A percentile compares a stretch with the other conserved stretches of the same genome.
Conservation (phyloP, 139 green algal genomes). For the Yamagishiella unicocca region DNA sequence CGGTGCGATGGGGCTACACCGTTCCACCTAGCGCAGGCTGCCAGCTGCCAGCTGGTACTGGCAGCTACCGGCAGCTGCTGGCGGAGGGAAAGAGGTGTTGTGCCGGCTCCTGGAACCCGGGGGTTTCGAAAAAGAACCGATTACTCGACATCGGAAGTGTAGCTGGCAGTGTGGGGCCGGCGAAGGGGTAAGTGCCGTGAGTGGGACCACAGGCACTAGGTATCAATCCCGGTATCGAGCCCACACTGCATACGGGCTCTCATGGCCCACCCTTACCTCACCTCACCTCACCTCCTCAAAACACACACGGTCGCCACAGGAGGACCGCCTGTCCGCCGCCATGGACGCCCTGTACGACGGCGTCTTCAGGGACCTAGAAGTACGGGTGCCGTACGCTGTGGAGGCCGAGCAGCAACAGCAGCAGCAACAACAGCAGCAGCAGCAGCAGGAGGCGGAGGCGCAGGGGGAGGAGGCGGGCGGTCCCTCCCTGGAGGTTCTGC, state of each 20-base stretch:
- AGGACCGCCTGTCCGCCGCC: slow-evolving; percentile 45
- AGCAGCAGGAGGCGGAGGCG: slow-evolving; percentile 42
- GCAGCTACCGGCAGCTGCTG: too few species aligned
- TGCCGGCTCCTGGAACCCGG: too few species aligned
- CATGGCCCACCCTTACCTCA: neutral
- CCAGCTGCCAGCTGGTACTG: too few species aligned
- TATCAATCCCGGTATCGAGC: too few species aligned
- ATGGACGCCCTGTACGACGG: slow-evolving; percentile 70
- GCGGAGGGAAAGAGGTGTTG: too few species aligned
- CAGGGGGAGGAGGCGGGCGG: slow-evolving; percentile 44
- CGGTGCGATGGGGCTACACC: too few species aligned
- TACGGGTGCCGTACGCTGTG: slow-evolving; percentile 24
- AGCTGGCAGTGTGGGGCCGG: neutral
- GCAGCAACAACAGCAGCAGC: neutral
- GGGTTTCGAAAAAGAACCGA: too few species aligned
- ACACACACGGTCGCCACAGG: slow-evolving; percentile 42
- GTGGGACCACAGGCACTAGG: too few species aligned
- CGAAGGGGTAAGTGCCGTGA: too few species aligned
- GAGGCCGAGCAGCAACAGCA: neutral
- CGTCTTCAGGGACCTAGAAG: slow-evolving; percentile 57
- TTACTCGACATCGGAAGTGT: neutral
- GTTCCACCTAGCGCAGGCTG: too few species aligned
- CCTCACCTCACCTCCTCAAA: neutral
- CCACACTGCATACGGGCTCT: neutral
- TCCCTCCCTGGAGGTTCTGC: neutral